Conservation (phyloP, 805 yeast species). For the Metschnikowia colocasiae region DNA sequence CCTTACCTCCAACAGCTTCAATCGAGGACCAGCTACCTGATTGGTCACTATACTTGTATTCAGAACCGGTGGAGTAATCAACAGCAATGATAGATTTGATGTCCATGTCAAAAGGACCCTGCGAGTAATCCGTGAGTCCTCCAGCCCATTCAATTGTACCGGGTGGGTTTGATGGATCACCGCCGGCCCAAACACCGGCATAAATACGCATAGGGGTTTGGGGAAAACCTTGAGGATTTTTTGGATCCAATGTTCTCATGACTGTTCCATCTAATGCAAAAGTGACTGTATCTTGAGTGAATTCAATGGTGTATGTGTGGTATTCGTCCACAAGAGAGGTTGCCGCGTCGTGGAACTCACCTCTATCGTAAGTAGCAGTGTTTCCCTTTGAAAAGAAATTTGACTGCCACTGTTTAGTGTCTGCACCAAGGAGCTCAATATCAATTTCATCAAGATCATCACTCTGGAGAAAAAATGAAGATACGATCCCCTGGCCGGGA, state of each 20-base stretch:
- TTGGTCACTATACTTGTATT: conserved; percentile 38
- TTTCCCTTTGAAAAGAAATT: conserved; percentile 81
- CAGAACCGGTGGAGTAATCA: conserved; percentile 48
- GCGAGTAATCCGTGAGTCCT: conserved; percentile 21
- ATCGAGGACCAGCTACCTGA: conserved; percentile 41
- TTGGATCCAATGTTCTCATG: conserved; percentile 58
- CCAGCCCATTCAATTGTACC: conserved; percentile 29
- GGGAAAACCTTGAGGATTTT: conserved; percentile 68
- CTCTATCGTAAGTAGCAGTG: conserved; percentile 75
- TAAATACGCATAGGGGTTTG: conserved; percentile 72
- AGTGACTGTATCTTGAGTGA: conserved; percentile 62
- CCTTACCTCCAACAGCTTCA: conserved; percentile 34
- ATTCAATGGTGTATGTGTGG: conserved; percentile 81
- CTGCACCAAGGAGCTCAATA: conserved; percentile 83
- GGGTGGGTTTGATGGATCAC: conserved; percentile 31
- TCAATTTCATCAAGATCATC: conserved; percentile 92
- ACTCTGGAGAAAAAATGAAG: conserved; percentile 73
- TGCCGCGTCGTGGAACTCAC: conserved; percentile 59
- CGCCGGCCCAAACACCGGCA: conserved; percentile 51
- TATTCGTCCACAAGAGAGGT: conserved; percentile 52
- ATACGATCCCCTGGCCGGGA: conserved; percentile 71
- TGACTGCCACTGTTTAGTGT: conserved; percentile 67
- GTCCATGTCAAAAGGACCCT: conserved; percentile 24
- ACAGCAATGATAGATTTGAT: conserved; percentile 20
- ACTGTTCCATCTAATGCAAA: conserved; percentile 73